Evolutionary conservation across 2,329 filamentous ascomycete genomes (phyloP).

Genomic region (Neoscytalidium dimidiatum): DNA sequence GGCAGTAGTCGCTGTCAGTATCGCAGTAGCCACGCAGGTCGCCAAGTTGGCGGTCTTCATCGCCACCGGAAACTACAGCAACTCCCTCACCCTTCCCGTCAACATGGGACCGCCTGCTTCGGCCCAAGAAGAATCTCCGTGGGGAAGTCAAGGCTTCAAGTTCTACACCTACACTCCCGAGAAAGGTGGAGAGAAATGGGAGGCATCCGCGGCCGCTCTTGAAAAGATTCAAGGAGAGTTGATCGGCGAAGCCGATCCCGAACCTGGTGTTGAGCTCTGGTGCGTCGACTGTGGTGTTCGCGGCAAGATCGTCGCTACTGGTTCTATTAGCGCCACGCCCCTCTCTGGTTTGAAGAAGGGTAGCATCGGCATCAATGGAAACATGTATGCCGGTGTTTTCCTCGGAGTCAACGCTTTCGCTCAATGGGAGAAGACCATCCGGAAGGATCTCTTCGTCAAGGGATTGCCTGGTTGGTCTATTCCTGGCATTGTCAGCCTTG

Average conservation of each 20-base stretch:
- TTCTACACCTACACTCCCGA: conserved; percentile 19
- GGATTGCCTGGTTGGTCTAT: conserved; percentile 21
- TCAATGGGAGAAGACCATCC: conserved; percentile 19
- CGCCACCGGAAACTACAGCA: conserved; percentile 16
- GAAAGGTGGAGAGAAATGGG: neutral
- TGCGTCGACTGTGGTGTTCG: conserved; percentile 23
- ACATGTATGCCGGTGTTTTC: conserved; percentile 21
- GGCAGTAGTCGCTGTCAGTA: neutral
- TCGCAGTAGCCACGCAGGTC: neutral
- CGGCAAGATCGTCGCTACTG: conserved; percentile 18
- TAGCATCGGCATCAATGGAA: conserved; percentile 18
- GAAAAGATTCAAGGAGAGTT: conserved; percentile 16
- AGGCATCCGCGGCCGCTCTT: conserved; percentile 1
- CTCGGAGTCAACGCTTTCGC: conserved; percentile 23
- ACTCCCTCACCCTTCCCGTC: conserved; percentile 11
- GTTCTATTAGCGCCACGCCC: conserved; percentile 19
- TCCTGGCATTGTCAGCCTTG: conserved; percentile 19
- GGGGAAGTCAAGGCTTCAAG: conserved; percentile 18
- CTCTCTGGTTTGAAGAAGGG: conserved; percentile 20
- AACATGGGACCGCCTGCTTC: conserved; percentile 17
- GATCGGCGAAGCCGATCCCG: conserved; percentile 18
- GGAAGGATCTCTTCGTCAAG: conserved; percentile 20
- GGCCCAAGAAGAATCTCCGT: conserved; percentile 13
- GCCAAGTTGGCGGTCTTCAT: conserved; percentile 10
- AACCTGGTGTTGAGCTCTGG: conserved; percentile 22